Conservation (phyloP, 2,329 filamentous ascomycete species). For the Calonectria pseudoreteaudii region DNA sequence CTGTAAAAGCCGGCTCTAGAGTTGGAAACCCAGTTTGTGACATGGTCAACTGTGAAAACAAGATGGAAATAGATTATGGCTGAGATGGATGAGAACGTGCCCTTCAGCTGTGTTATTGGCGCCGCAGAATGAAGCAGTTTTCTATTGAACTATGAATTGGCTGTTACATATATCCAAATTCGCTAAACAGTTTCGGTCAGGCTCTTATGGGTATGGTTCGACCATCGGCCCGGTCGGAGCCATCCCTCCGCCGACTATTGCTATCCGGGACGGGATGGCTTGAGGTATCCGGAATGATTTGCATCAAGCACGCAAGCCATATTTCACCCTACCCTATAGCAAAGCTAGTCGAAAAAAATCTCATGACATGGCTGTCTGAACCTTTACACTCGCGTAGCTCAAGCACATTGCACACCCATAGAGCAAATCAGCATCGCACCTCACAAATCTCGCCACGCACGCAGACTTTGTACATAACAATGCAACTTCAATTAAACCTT, state of each 20-base stretch:
- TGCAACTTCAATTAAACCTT: too few species aligned
- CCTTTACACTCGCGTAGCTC: too few species aligned
- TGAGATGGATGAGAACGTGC: neutral
- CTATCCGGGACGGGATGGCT: neutral
- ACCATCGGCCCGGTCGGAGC: neutral
- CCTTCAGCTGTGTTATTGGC: neutral
- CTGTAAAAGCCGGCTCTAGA: conserved; percentile 3
- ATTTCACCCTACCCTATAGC: neutral
- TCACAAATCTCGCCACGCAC: too few species aligned
- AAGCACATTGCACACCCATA: too few species aligned
- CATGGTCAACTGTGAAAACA: neutral
- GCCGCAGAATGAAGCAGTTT: neutral
- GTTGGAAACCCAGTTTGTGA: neutral
- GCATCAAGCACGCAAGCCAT: neutral
- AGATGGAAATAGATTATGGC: neutral
- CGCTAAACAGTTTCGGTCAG: neutral
- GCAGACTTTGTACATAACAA: too few species aligned
- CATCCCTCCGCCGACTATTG: neutral
- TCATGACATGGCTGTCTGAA: too few species aligned
- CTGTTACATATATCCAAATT: neutral
- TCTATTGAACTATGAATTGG: neutral
- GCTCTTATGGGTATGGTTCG: too few species aligned
- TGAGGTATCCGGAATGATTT: neutral
- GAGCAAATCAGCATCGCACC: too few species aligned
- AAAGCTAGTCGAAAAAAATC: too few species aligned